A percentile compares a stretch with the other conserved stretches of the same genome.
Conservation (phyloP, 1,284 basidiomycete genomes). For the Ustilago xerochloae region DNA sequence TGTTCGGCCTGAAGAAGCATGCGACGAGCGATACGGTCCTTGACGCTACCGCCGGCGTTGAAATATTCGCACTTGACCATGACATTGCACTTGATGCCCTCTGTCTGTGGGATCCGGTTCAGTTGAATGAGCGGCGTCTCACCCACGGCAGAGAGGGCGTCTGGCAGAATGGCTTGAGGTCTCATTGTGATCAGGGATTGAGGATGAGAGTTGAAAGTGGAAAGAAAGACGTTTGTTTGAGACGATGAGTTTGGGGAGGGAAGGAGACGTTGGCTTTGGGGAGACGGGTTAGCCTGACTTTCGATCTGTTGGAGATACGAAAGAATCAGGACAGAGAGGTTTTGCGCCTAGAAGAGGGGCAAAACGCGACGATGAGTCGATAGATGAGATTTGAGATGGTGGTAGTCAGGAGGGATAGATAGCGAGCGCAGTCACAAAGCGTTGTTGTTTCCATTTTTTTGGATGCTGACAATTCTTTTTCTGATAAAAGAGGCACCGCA, state of each 20-base stretch:
- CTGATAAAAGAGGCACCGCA: constrained; percentile 1
- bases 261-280: constrained; percentile 7
- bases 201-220: neutral
- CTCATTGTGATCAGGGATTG: constrained; percentile 25
- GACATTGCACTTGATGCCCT: constrained; percentile 88
- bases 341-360: constrained; percentile 39
- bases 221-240: constrained; percentile 7
- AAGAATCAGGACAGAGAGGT: constrained; percentile 40
- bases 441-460: neutral
- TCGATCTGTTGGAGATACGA: constrained; percentile 55
- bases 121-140: constrained; percentile 90
- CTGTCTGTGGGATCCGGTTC: constrained; percentile 79
- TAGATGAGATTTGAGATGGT: constrained; percentile 16
- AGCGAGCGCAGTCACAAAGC: neutral
- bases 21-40: constrained; percentile 86
- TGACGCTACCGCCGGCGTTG: constrained; percentile 91
- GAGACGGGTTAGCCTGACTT: constrained; percentile 30
- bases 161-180: constrained; percentile 52
- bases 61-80: constrained; percentile 92
- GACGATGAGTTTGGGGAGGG: neutral
- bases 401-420: constrained; percentile 13
- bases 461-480: neutral
- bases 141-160: constrained; percentile 84
- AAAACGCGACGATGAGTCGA: constrained; percentile 18
- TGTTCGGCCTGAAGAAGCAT: constrained; percentile 94